Conservation (phyloP, 345 rosid species). For the Melastoma malabathricum region DNA sequence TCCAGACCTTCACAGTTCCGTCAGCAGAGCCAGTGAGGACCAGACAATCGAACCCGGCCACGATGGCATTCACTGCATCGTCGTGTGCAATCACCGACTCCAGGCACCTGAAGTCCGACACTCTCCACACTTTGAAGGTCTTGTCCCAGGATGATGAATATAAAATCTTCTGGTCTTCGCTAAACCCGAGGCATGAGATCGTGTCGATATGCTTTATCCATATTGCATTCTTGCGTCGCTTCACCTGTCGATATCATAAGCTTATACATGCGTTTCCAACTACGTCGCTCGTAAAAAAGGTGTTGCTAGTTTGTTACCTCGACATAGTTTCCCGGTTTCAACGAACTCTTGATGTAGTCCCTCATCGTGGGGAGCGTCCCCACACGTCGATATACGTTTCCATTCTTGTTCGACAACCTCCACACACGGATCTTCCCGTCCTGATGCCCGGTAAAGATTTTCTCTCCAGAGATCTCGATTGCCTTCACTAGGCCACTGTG, state of each 20-base stretch:
- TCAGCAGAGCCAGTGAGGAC: slow-evolving; percentile 85
- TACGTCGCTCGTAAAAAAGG: too few species aligned
- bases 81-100: slow-evolving; percentile 41
- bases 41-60: slow-evolving; percentile 62
- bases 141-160: slow-evolving; percentile 66
- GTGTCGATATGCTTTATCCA: slow-evolving; percentile 70
- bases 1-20: slow-evolving; percentile 79
- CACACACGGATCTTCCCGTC: slow-evolving; percentile 87
- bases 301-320: slow-evolving; percentile 8
- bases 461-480: slow-evolving; percentile 45
- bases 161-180: slow-evolving; percentile 42
- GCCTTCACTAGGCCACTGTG: slow-evolving; percentile 80
- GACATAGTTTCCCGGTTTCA: slow-evolving; percentile 46
- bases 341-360: slow-evolving; percentile 43
- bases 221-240: slow-evolving; percentile 23
- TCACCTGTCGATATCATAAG: slow-evolving; percentile 8
- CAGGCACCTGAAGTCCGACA: slow-evolving; percentile 29
- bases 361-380: slow-evolving; percentile 58
- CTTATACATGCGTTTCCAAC: too few species aligned
- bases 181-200: slow-evolving; percentile 58
- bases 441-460: slow-evolving; percentile 76
- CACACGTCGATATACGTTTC: slow-evolving; percentile 33
- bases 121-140: slow-evolving; percentile 43
- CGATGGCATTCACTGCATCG: slow-evolving; percentile 46
- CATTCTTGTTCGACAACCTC: slow-evolving; percentile 41